phyloP scores from a whole-genome alignment of 441 rosid species.

The Syzygium syzygioides region DNA sequence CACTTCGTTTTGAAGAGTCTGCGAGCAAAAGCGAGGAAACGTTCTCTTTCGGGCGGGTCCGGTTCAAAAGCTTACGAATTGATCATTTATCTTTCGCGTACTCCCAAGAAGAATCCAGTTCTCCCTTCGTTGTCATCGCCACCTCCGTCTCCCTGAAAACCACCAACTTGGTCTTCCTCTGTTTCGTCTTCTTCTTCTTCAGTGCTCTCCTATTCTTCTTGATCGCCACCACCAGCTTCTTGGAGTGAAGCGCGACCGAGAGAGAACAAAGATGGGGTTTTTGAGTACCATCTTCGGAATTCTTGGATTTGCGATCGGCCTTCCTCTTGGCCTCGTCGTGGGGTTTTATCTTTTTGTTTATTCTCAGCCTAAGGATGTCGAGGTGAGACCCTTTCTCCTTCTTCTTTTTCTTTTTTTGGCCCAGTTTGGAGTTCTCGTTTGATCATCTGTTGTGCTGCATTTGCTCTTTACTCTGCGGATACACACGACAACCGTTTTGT shows the following conservation, averaged over 20 bases:
- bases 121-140: neutral
- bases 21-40: neutral
- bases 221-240: neutral
- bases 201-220: neutral
- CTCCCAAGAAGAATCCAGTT: neutral
- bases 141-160: neutral
- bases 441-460: constrained; percentile 22
- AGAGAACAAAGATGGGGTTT: constrained; percentile 31
- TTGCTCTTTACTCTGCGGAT: neutral
- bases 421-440: constrained; percentile 10
- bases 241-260: neutral
- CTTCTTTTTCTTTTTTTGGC: neutral
- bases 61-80: neutral
- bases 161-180: neutral
- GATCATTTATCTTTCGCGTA: neutral
- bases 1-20: neutral
- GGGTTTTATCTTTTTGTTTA: constrained; percentile 67
- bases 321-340: constrained; percentile 43
- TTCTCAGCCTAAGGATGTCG: constrained; percentile 39
- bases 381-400: constrained; percentile 23
- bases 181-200: neutral
- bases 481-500: neutral
- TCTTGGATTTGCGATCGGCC: constrained; percentile 45
- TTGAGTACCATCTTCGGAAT: constrained; percentile 36
- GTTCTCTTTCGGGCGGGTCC: neutral